These are phyloP conservation scores for Auxenochlorella protothecoides DNA, from an alignment of 139 green algal species.

Conservation along the genomic window DNA sequence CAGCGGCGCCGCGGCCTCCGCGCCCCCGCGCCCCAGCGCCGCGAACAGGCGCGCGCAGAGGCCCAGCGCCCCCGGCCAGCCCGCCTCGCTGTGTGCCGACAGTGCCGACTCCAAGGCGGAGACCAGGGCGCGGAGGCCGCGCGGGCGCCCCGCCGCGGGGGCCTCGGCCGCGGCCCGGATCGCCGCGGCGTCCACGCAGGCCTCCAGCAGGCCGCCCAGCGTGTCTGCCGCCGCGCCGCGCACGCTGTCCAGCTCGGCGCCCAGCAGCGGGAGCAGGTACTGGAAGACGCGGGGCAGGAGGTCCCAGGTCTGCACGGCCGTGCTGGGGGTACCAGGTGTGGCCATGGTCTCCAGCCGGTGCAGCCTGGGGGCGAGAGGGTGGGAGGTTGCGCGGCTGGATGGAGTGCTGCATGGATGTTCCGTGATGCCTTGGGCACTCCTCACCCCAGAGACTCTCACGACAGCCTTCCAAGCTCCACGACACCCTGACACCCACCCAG, in stretches of 20 bases:
- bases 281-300: constrained; percentile 51
- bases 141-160: constrained; percentile 5
- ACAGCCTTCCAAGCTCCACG: too few species aligned
- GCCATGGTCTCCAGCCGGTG: constrained; percentile 21
- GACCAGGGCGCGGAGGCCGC: constrained; percentile 41
- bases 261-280: constrained; percentile 50
- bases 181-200: constrained; percentile 28
- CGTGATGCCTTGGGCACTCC: too few species aligned
- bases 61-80: constrained; percentile 60
- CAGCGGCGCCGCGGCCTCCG: constrained; percentile 17
- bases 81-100: constrained; percentile 47
- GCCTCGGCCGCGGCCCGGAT: constrained; percentile 13
- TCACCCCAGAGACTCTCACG: too few species aligned
- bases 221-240: constrained; percentile 36
- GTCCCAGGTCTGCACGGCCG: background rate
- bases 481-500: too few species aligned
- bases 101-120: constrained; percentile 49
- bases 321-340: too few species aligned
- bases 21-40: constrained; percentile 27
- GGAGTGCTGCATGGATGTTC: too few species aligned
- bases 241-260: constrained; percentile 67
- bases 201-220: constrained; percentile 39
- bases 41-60: constrained; percentile 39
- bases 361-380: constrained; percentile 16
- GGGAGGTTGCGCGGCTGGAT: too few species aligned